These are phyloP conservation scores for Aspergillus saccharolyticus DNA, from an alignment of 495 filamentous ascomycete genomes.

Conservation along the genomic window DNA sequence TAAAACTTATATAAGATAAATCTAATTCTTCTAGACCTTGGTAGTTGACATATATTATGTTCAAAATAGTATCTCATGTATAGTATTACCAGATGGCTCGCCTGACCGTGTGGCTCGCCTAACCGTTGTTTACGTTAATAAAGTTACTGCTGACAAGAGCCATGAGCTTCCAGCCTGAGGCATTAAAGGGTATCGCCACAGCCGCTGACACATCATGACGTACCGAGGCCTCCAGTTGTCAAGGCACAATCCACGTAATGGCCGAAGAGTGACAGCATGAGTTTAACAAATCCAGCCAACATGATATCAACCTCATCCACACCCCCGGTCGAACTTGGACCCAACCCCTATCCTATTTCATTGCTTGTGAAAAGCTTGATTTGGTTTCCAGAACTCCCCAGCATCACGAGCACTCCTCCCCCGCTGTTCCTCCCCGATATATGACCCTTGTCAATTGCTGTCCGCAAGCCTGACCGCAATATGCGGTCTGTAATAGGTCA, in stretches of 20 bases:
- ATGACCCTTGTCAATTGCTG: neutral
- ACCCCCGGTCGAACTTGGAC: neutral
- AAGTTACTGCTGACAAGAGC: neutral
- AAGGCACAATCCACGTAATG: neutral
- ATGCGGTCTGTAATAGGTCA: neutral
- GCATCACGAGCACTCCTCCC: neutral
- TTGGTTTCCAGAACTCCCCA: too few relatives aligned
- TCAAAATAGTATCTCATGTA: too few relatives aligned
- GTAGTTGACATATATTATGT: too few relatives aligned
- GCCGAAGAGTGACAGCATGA: neutral
- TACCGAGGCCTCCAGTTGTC: neutral
- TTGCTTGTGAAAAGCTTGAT: too few relatives aligned
- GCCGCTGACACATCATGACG: slow-evolving; percentile 22
- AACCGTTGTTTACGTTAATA: too few relatives aligned
- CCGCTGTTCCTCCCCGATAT: neutral
- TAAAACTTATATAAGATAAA: too few relatives aligned
- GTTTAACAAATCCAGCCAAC: neutral
- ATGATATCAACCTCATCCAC: neutral
- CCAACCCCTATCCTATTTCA: too few relatives aligned
- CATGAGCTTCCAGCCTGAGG: neutral
- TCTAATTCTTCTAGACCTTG: too few relatives aligned
- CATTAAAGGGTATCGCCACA: neutral
- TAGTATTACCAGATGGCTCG: too few relatives aligned
- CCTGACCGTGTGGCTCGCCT: too few relatives aligned
- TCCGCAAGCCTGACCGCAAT: neutral